These are phyloP conservation scores for Aspergillus fischeri DNA, from an alignment of 2,329 filamentous ascomycete species.

Conservation along the genomic window DNA sequence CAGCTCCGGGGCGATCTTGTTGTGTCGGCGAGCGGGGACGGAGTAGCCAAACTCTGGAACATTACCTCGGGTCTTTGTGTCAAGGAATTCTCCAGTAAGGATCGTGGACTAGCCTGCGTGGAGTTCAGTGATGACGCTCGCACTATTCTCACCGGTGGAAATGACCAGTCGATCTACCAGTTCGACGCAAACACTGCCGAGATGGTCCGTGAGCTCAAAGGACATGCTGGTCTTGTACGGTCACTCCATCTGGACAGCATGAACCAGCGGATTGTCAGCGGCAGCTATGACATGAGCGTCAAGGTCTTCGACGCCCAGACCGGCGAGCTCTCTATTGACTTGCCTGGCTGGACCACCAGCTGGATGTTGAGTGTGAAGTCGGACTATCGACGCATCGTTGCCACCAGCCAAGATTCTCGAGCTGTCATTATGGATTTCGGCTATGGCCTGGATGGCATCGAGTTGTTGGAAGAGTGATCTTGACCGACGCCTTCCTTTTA, in stretches of 20 bases:
- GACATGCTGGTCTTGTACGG: slow-evolving; percentile 81
- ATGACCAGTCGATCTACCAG: slow-evolving; percentile 91
- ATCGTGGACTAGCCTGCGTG: slow-evolving; percentile 89
- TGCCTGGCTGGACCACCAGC: slow-evolving; percentile 91
- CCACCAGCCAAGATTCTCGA: slow-evolving; percentile 88
- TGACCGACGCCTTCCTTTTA: not conserved
- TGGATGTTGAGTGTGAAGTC: slow-evolving; percentile 97
- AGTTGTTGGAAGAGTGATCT: slow-evolving; percentile 44
- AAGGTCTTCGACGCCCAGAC: slow-evolving; percentile 88
- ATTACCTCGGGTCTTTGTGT: slow-evolving; percentile 82
- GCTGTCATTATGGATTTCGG: slow-evolving; percentile 94
- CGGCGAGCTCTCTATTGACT: slow-evolving; percentile 72
- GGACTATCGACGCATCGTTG: slow-evolving; percentile 90
- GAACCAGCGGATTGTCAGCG: slow-evolving; percentile 81
- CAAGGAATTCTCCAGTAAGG: slow-evolving; percentile 84
- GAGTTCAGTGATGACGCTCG: slow-evolving; percentile 96
- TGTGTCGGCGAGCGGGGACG: slow-evolving; percentile 91
- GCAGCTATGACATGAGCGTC: slow-evolving; percentile 91
- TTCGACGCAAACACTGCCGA: slow-evolving; percentile 91
- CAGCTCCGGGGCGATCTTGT: slow-evolving; percentile 90
- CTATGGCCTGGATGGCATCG: slow-evolving; percentile 51
- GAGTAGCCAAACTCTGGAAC: slow-evolving; percentile 92
- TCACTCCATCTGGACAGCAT: slow-evolving; percentile 86
- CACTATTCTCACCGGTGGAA: slow-evolving; percentile 88
- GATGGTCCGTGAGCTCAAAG: slow-evolving; percentile 72